These are phyloP conservation scores for Chiua sp. DNA, from an alignment of 1,284 basidiomycete species.

Conservation along the genomic window DNA sequence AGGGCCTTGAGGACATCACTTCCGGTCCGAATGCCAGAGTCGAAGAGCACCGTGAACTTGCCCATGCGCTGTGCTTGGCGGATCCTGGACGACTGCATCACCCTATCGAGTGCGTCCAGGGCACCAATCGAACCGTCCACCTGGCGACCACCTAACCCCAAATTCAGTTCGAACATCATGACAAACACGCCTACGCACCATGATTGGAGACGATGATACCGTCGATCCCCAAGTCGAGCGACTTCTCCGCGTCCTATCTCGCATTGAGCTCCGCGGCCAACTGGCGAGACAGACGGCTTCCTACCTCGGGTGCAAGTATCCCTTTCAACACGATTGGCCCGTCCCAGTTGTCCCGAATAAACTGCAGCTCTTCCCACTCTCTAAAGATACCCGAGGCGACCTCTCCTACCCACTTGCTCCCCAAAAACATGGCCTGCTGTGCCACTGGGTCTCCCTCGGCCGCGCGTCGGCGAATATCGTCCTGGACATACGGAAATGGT, in stretches of 20 bases:
- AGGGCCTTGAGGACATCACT: conserved; percentile 79
- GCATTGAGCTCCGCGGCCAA: not conserved
- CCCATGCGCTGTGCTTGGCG: conserved; percentile 59
- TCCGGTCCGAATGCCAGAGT: conserved; percentile 80
- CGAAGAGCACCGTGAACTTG: conserved; percentile 75
- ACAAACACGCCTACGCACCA: conserved; percentile 45
- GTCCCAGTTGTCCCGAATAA: conserved; percentile 70
- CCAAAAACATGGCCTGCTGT: conserved; percentile 49
- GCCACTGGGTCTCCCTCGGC: conserved; percentile 53
- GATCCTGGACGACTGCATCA: conserved; percentile 63
- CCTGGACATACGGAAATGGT: conserved; percentile 61
- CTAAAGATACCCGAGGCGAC: conserved; percentile 61
- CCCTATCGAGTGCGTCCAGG: conserved; percentile 67
- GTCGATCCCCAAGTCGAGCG: conserved; percentile 68
- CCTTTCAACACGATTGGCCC: conserved; percentile 75
- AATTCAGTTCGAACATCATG: not conserved
- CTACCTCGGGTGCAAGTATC: conserved; percentile 58
- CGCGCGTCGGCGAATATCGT: conserved; percentile 44
- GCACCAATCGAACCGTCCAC: conserved; percentile 81
- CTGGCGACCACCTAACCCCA: conserved; percentile 69
- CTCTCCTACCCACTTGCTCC: conserved; percentile 61
- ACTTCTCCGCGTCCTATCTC: conserved; percentile 68
- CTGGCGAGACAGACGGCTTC: not conserved
- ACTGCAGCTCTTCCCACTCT: conserved; percentile 68
- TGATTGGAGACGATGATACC: conserved; percentile 86